Evolutionary conservation across 768 basidiomycete genomes (phyloP), one percentile per base, ranked within the genome.

Genomic region (Mycena albidolilacea): DNA sequence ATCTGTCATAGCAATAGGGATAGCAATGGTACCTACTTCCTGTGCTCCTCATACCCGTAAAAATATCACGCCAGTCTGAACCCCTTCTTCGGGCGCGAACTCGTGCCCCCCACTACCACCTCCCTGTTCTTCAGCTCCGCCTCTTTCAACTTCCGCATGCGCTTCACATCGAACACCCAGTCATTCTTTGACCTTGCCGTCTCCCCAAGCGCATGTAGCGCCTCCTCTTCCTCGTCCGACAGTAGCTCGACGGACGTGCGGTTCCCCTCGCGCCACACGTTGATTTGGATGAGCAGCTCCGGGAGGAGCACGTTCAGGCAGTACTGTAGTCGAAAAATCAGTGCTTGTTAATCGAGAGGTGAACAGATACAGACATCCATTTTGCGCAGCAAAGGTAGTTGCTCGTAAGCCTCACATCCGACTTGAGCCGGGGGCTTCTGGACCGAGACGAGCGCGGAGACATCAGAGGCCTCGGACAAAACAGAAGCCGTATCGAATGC

Each of bases 301-400:
- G 90, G 92, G 6, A 94, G 85, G 12, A 95, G 87, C 39, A 95
- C 86, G 70, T 92, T 90, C 46, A 89, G 81, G 78, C 92, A 93
- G 75, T 94, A 95, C 92, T 94, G 39, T 50, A 14, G 38, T 19
- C 52, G 17, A 44, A 63, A 58, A 21, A 6, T 50, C 11, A 61
- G 59, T 43, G 43, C 2, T 2, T 39, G 41, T n/a, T 11, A 77
- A 54, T 67, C 72, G 41, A 30, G 57, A 41, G 39, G 50, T 23
- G 37, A 37, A 67, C 69, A 15, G 41, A 38, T 17, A 43, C 88
- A 77, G 72, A 88, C 90, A 63, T 89, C 89, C 17, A 89, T 79
- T 77, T 90, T 91, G 74, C 88, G 87, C 9, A 89, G 61, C 2
- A 77, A 79, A 0, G 85, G 79, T 3, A 91, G 80, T 30, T 76